Percentiles rank a stretch among this genome's conserved stretches.
These are phyloP conservation scores for Rhynchospora breviuscula DNA, from an alignment of 176 grass and related monocot genomes.

Conservation along the genomic window DNA sequence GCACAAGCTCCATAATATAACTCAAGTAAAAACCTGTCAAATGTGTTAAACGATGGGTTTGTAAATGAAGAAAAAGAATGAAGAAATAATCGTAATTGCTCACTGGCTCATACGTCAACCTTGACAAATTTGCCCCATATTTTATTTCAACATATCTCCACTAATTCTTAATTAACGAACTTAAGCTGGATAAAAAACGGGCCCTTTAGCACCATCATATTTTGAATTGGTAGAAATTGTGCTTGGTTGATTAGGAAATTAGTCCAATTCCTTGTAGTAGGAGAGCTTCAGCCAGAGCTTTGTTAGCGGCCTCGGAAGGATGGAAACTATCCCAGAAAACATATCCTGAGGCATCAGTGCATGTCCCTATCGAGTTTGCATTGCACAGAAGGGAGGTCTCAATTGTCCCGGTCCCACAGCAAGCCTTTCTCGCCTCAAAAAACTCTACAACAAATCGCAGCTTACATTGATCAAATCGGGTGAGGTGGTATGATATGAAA, in stretches of 20 bases:
- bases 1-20: background rate
- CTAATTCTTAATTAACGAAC: background rate
- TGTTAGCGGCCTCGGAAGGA: conserved; percentile 90
- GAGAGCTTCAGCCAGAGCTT: conserved; percentile 57
- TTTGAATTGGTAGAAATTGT: background rate
- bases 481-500: background rate
- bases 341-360: conserved; percentile 72
- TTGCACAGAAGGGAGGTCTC: conserved; percentile 86
- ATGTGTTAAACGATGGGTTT: background rate
- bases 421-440: conserved; percentile 64
- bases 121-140: no score
- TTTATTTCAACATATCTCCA: background rate
- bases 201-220: background rate
- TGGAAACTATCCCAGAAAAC: conserved; percentile 99
- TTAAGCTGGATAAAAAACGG: background rate
- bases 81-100: background rate
- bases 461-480: background rate
- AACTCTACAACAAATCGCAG: conserved; percentile 40
- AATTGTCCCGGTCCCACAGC: conserved; percentile 89
- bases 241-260: conserved; percentile 39
- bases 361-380: conserved; percentile 54
- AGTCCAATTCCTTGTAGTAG: conserved; percentile 72
- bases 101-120: background rate
- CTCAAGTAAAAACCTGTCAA: background rate
- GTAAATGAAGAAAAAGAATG: background rate